Percentiles rank a stretch among this genome's conserved stretches.
phyloP scores from a whole-genome alignment of 306 rosid genomes.

The Vigna hirtella region DNA sequence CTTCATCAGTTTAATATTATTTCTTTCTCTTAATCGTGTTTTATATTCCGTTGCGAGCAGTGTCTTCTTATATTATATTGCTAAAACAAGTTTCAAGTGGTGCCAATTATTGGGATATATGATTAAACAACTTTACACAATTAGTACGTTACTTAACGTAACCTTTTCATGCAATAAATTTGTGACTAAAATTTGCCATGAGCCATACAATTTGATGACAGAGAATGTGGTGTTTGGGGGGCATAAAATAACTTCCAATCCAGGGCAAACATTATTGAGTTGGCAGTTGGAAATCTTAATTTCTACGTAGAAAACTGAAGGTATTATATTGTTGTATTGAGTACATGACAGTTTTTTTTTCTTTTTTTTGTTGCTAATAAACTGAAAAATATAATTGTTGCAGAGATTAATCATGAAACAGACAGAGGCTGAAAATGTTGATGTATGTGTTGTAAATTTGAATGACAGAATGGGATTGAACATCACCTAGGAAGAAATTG shows the following conservation, averaged over 20 bases:
- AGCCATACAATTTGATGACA: not conserved
- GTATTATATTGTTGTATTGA: not conserved
- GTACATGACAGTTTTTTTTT: not conserved
- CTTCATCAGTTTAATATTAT: not conserved
- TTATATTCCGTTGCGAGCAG: not conserved
- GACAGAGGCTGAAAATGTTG: constrained; percentile 18
- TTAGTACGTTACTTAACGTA: too few species aligned
- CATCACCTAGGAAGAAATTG: not conserved
- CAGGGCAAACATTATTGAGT: not conserved
- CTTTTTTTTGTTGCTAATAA: too few species aligned
- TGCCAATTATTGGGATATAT: not conserved
- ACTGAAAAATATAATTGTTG: not conserved
- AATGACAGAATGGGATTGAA: constrained; percentile 21
- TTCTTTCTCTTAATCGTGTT: not conserved
- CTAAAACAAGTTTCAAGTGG: not conserved
- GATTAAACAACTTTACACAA: too few species aligned
- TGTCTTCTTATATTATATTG: not conserved
- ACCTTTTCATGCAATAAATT: too few species aligned
- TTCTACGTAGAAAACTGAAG: not conserved
- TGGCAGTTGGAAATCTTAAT: not conserved
- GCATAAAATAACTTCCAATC: not conserved
- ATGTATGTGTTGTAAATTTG: not conserved
- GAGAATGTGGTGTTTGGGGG: not conserved
- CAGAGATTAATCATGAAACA: not conserved
- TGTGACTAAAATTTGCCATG: too few species aligned